Conservation (phyloP, 2,329 filamentous ascomycete genomes). For the Fusarium chlamydosporum region DNA sequence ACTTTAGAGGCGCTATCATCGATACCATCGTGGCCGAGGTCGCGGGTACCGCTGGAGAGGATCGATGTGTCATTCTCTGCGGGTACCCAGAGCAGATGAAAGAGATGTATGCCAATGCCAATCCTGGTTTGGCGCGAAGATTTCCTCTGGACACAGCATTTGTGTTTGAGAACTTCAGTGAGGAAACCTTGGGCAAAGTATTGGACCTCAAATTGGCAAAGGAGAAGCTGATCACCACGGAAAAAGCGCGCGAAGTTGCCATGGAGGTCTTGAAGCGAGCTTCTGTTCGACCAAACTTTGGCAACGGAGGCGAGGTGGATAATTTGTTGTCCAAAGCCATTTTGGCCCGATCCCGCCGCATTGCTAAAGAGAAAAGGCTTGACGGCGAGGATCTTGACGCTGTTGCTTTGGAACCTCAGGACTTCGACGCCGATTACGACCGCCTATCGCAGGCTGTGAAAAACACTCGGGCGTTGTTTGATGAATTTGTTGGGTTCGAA, state of each 20-base stretch:
- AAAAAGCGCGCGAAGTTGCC: constrained; percentile 67
- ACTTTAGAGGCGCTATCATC: constrained; percentile 75
- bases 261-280: constrained; percentile 72
- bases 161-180: constrained; percentile 76
- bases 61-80: constrained; percentile 79
- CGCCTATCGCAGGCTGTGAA: constrained; percentile 58
- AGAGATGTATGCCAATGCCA: constrained; percentile 78
- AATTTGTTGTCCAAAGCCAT: constrained; percentile 56
- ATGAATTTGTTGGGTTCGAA: constrained; percentile 72
- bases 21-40: constrained; percentile 83
- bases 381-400: constrained; percentile 45
- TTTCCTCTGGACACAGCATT: constrained; percentile 77
- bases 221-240: constrained; percentile 67
- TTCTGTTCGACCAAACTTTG: constrained; percentile 78
- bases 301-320: constrained; percentile 81
- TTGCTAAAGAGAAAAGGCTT: constrained; percentile 42
- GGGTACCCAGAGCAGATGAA: constrained; percentile 80
- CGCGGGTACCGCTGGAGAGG: constrained; percentile 77
- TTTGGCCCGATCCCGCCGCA: constrained; percentile 45
- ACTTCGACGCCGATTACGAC: constrained; percentile 72
- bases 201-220: constrained; percentile 73
- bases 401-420: constrained; percentile 53
- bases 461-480: constrained; percentile 68
- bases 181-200: constrained; percentile 71
- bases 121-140: constrained; percentile 76